A percentile compares a stretch with the other conserved stretches of the same genome.
These are phyloP conservation scores for Pseudopyrenochaeta lycopersici DNA, from an alignment of 2,329 filamentous ascomycete species.

Conservation along the genomic window DNA sequence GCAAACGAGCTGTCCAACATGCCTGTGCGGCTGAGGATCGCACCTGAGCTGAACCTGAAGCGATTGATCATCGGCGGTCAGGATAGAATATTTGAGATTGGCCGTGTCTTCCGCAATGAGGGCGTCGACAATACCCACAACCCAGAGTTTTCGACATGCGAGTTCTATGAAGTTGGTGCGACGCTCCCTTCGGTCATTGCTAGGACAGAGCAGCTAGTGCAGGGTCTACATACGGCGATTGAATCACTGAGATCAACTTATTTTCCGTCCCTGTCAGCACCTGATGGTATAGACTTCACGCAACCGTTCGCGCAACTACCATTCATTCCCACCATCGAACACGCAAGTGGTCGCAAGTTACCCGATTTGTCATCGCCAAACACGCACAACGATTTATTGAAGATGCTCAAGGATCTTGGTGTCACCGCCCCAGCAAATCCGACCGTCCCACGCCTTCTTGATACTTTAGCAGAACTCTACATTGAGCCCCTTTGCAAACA, in stretches of 20 bases:
- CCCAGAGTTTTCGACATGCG: slow-evolving; percentile 96
- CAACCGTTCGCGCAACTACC: slow-evolving; percentile 71
- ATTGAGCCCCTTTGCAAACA: slow-evolving; percentile 78
- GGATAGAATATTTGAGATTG: slow-evolving; percentile 91
- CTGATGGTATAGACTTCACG: slow-evolving; percentile 66
- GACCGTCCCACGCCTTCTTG: slow-evolving; percentile 76
- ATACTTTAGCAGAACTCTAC: slow-evolving; percentile 77
- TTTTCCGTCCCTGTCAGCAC: slow-evolving; percentile 44
- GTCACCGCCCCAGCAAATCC: slow-evolving; percentile 61
- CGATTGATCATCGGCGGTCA: slow-evolving; percentile 88
- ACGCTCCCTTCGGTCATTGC: slow-evolving; percentile 77
- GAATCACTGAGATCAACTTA: slow-evolving; percentile 56
- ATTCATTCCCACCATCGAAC: slow-evolving; percentile 83
- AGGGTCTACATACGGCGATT: slow-evolving; percentile 37
- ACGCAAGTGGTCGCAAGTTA: slow-evolving; percentile 69
- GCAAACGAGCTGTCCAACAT: slow-evolving; percentile 79
- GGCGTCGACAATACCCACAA: slow-evolving; percentile 80
- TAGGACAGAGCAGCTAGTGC: slow-evolving; percentile 77
- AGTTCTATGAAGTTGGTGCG: slow-evolving; percentile 91
- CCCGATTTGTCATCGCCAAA: slow-evolving; percentile 62
- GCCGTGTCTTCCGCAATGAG: slow-evolving; percentile 92
- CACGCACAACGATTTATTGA: slow-evolving; percentile 67
- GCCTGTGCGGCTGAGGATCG: slow-evolving; percentile 81
- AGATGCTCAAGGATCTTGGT: slow-evolving; percentile 61
- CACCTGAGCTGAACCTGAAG: slow-evolving; percentile 95